These are phyloP conservation scores for Lophiotrema nucula DNA, from an alignment of 495 filamentous ascomycete genomes.

Conservation along the genomic window DNA sequence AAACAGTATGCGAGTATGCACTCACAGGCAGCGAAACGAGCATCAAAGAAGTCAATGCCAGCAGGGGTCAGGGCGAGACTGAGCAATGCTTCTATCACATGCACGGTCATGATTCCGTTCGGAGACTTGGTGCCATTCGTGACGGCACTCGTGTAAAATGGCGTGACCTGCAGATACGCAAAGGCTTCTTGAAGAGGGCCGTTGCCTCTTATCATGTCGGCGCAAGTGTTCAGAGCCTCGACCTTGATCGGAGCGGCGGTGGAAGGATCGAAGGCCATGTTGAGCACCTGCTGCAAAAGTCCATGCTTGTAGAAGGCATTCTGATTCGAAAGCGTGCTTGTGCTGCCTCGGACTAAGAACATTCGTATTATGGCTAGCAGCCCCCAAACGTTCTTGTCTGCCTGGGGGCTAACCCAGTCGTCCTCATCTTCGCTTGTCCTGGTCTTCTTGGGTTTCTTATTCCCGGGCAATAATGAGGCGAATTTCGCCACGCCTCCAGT, in stretches of 20 bases:
- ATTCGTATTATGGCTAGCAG: constrained; percentile 79
- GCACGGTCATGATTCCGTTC: constrained; percentile 62
- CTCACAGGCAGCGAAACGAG: constrained; percentile 79
- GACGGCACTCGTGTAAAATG: constrained; percentile 46
- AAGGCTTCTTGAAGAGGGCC: constrained; percentile 76
- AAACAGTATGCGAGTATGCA: constrained; percentile 91
- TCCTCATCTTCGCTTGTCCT: constrained; percentile 52
- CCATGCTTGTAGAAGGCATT: constrained; percentile 78
- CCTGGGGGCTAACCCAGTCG: constrained; percentile 71
- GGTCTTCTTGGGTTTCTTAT: constrained; percentile 53
- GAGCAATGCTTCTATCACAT: constrained; percentile 91
- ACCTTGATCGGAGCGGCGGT: constrained; percentile 75
- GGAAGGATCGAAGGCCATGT: constrained; percentile 75
- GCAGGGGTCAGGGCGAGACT: constrained; percentile 74
- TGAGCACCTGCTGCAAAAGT: constrained; percentile 75
- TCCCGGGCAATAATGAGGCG: constrained; percentile 58
- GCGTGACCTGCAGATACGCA: constrained; percentile 73
- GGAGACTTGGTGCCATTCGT: constrained; percentile 47
- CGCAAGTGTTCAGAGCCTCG: constrained; percentile 81
- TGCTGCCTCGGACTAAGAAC: constrained; percentile 76
- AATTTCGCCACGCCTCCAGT: constrained; percentile 78
- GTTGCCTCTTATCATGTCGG: constrained; percentile 86
- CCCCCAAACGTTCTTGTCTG: constrained; percentile 90
- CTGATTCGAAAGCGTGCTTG: constrained; percentile 81
- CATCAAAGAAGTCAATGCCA: constrained; percentile 67